Conservation (phyloP, 169 alveolate species). For the Plasmodium malariae region DNA sequence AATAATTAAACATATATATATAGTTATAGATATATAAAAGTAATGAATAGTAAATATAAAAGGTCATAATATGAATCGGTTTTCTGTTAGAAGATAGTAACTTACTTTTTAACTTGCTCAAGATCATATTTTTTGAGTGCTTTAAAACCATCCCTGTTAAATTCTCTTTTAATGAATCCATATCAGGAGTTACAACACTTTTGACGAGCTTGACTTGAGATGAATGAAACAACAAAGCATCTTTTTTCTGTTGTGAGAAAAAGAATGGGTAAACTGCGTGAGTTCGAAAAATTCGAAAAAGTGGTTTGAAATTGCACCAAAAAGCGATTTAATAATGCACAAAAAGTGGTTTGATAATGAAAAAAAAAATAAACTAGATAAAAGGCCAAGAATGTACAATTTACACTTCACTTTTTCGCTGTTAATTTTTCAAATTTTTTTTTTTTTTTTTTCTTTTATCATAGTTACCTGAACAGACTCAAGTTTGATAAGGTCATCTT, state of each 20-base stretch:
- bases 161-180: constrained; percentile 2
- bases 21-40: not conserved
- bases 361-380: not conserved
- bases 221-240: not conserved
- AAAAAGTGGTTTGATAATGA: not conserved
- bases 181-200: constrained; percentile 1
- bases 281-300: not conserved
- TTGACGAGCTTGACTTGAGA: constrained; percentile 3
- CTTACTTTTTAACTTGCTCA: constrained; percentile 68
- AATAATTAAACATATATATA: not conserved
- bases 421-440: not conserved
- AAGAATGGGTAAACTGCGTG: not conserved
- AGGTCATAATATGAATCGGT: not conserved
- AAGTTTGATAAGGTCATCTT: constrained; percentile 2
- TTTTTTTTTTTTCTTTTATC: not conserved
- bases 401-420: too few relatives aligned
- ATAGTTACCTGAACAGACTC: constrained; percentile 34
- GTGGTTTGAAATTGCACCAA: not conserved
- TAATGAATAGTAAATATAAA: too few relatives aligned
- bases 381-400: not conserved
- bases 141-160: constrained; percentile 20
- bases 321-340: not conserved
- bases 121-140: constrained; percentile 64
- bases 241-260: not conserved
- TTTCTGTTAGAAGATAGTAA: not conserved